Conservation (phyloP, 108 stramenopile genomes). For the Pseudonitzschia multiseries region DNA sequence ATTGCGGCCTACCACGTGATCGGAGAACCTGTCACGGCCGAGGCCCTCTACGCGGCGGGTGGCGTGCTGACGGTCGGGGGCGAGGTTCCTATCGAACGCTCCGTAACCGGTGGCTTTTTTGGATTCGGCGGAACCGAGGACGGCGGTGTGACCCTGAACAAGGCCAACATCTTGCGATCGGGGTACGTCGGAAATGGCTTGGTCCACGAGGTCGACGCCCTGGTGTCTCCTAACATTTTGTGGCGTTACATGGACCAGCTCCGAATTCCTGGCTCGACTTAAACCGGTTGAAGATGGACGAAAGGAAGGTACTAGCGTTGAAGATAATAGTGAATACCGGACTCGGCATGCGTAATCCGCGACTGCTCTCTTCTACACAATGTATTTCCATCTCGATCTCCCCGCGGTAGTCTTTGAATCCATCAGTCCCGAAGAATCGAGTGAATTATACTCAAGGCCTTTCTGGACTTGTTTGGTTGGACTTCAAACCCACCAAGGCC, state of each 20-base stretch:
- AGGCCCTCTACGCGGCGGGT: slow-evolving; percentile 57
- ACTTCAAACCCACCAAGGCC: neutral
- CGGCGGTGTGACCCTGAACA: slow-evolving; percentile 57
- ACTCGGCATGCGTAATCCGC: neutral
- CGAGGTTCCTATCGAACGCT: slow-evolving; percentile 59
- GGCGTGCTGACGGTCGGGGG: slow-evolving; percentile 69
- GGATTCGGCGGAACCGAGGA: slow-evolving; percentile 76
- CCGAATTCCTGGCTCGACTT: slow-evolving; percentile 61
- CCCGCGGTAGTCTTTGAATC: no score
- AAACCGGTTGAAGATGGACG: neutral
- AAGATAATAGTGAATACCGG: neutral
- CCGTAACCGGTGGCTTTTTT: slow-evolving; percentile 58
- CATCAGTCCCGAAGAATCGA: no score
- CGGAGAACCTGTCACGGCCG: slow-evolving; percentile 58
- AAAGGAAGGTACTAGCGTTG: neutral
- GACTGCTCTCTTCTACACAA: neutral
- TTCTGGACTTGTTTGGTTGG: neutral
- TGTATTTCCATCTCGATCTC: no score
- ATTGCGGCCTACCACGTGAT: slow-evolving; percentile 73
- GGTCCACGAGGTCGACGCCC: slow-evolving; percentile 66
- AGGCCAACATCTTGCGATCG: slow-evolving; percentile 52
- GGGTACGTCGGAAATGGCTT: slow-evolving; percentile 46
- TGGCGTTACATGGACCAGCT: slow-evolving; percentile 77
- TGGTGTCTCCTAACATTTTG: slow-evolving; percentile 60
- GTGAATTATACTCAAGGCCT: neutral